Evolutionary conservation across 2,329 filamentous ascomycete genomes (phyloP).

Genomic region (Clonostachys rosea): DNA sequence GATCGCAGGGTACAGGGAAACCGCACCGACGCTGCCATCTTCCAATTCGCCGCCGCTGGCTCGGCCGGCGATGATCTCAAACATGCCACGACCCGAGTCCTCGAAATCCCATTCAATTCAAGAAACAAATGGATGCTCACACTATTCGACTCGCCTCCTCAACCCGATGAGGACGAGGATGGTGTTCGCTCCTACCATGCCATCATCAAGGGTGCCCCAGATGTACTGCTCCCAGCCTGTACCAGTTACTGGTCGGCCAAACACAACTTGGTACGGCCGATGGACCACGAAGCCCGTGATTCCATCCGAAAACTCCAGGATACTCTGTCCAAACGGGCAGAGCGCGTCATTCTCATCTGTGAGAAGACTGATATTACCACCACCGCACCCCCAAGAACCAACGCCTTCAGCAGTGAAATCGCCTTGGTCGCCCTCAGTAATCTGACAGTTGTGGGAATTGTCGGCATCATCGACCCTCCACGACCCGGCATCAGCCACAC

Average conservation of each 20-base stretch:
- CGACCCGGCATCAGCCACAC: slow-evolving; percentile 34
- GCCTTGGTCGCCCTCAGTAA: slow-evolving; percentile 28
- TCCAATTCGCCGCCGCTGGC: slow-evolving; percentile 27
- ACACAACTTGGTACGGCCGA: slow-evolving; percentile 19
- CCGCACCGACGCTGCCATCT: slow-evolving; percentile 34
- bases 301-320: slow-evolving; percentile 30
- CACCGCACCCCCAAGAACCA: slow-evolving; percentile 23
- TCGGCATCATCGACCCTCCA: slow-evolving; percentile 43
- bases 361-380: slow-evolving; percentile 24
- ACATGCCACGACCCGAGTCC: slow-evolving; percentile 16
- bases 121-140: slow-evolving; percentile 47
- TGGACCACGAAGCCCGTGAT: slow-evolving; percentile 22
- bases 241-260: slow-evolving; percentile 25
- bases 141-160: slow-evolving; percentile 10
- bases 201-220: slow-evolving; percentile 49
- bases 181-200: slow-evolving; percentile 24
- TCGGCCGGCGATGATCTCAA: slow-evolving; percentile 10
- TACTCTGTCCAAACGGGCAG: slow-evolving; percentile 31
- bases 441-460: slow-evolving; percentile 44
- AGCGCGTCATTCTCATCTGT: slow-evolving; percentile 36
- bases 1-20: slow-evolving; percentile 31
- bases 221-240: slow-evolving; percentile 36
- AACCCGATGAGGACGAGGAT: slow-evolving; percentile 5
- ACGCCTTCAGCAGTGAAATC: slow-evolving; percentile 45
- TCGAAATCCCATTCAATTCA: slow-evolving; percentile 44